Evolutionary conservation across 768 basidiomycete genomes (phyloP).

Genomic region (Rhodosporidiobolus odoratus): DNA sequence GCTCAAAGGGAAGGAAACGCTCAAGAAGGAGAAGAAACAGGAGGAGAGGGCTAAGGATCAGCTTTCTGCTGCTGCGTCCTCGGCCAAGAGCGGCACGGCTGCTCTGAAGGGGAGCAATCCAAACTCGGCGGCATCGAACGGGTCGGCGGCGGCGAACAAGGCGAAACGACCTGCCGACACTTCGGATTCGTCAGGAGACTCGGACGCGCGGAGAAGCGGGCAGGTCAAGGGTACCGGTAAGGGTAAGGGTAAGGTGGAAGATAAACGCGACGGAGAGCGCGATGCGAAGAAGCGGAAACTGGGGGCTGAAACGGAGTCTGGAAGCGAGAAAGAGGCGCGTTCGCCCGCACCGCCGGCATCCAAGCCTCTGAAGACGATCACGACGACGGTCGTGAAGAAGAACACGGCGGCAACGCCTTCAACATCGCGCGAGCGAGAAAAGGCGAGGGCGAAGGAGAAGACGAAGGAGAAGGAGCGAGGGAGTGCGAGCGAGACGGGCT

Average conservation of each 20-base stretch:
- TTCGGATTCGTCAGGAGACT: too few species aligned
- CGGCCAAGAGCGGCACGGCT: not conserved
- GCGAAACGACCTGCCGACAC: too few species aligned
- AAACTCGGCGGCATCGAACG: too few species aligned
- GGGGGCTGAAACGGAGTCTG: not conserved
- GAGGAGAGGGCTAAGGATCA: not conserved
- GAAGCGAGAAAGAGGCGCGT: too few species aligned
- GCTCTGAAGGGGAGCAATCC: not conserved
- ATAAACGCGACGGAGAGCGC: not conserved
- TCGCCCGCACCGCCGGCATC: not conserved
- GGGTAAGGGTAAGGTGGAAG: not conserved
- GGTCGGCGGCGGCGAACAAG: too few species aligned
- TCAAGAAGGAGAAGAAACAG: conserved; percentile 25
- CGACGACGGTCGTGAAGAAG: not conserved
- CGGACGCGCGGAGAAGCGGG: not conserved
- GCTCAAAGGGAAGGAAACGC: conserved; percentile 32
- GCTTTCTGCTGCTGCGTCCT: not conserved
- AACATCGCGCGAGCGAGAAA: not conserved
- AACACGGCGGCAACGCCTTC: not conserved
- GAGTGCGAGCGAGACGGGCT: not conserved
- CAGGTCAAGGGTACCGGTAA: not conserved
- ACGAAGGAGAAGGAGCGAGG: not conserved
- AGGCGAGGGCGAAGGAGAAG: not conserved
- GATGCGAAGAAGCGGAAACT: conserved; percentile 7
- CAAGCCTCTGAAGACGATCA: not conserved